A percentile compares a stretch with the other conserved stretches of the same genome.
Conservation (phyloP, 1,284 basidiomycete species). For the Microbotryum violaceum region DNA sequence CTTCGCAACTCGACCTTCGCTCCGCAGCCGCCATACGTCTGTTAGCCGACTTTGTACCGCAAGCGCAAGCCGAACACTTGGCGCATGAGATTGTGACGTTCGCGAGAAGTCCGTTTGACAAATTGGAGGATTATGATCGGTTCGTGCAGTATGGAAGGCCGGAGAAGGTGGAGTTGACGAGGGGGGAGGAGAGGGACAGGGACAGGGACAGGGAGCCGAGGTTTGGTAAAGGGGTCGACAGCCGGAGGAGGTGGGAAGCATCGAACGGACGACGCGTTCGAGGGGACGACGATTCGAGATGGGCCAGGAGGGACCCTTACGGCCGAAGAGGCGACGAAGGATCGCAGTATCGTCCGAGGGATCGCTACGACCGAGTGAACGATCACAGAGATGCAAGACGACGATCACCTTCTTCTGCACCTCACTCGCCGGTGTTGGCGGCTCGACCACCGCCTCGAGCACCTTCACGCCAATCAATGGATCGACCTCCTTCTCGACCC, state of each 20-base stretch:
- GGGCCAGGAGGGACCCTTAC: neutral
- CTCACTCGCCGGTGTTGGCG: neutral
- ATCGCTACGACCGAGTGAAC: too few species aligned
- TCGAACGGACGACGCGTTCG: neutral
- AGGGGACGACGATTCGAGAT: neutral
- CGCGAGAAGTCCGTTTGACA: conserved; percentile 29
- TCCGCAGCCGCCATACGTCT: conserved; percentile 34
- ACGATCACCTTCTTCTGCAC: neutral
- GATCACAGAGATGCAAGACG: too few species aligned
- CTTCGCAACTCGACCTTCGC: conserved; percentile 35
- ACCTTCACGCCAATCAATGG: neutral
- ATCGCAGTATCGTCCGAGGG: too few species aligned
- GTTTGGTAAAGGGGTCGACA: neutral
- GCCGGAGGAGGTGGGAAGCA: neutral
- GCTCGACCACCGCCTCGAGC: neutral
- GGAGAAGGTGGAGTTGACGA: conserved; percentile 1
- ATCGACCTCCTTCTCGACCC: conserved; percentile 4
- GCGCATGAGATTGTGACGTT: conserved; percentile 36
- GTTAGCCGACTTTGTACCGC: conserved; percentile 36
- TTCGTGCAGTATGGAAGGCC: conserved; percentile 30
- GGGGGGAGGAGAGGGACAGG: neutral
- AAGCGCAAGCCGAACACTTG: conserved; percentile 34
- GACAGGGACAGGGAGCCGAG: neutral
- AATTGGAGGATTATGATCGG: conserved; percentile 28
- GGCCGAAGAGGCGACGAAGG: too few species aligned